Evolutionary conservation across 306 rosid species (phyloP).

Genomic region (Argentina anserina): DNA sequence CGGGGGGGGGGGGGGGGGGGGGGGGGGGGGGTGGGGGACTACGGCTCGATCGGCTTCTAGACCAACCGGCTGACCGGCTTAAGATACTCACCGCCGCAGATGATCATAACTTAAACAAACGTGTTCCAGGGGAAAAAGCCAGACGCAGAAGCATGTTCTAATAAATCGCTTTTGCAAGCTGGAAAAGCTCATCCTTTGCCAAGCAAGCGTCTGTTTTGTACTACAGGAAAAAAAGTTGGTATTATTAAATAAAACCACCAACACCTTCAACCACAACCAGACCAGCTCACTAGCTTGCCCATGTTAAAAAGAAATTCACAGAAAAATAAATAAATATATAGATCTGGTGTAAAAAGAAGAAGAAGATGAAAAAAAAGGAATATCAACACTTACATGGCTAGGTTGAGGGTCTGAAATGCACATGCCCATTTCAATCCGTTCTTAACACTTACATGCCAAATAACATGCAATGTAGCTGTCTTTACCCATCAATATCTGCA

Average conservation of each 20-base stretch:
- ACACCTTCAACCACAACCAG: not conserved
- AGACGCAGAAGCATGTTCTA: slow-evolving; percentile 27
- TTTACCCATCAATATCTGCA: not conserved
- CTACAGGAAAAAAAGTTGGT: slow-evolving; percentile 2
- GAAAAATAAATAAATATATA: too few species aligned
- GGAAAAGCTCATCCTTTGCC: slow-evolving; percentile 21
- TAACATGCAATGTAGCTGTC: slow-evolving; percentile 15
- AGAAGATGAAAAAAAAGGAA: not conserved
- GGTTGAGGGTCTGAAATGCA: slow-evolving; percentile 2
- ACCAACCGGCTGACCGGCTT: not conserved
- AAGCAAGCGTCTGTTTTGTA: slow-evolving; percentile 5
- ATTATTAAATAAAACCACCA: not conserved
- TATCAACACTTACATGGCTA: too few species aligned
- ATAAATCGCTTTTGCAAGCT: slow-evolving; percentile 27
- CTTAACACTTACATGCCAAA: slow-evolving; percentile 2
- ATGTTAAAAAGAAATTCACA: not conserved
- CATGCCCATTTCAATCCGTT: slow-evolving; percentile 4
- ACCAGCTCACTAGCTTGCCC: slow-evolving; percentile 9
- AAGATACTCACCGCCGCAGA: not conserved
- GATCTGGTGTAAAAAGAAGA: not conserved
- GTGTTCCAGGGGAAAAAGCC: slow-evolving; percentile 20
- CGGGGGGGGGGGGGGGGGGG: too few species aligned
- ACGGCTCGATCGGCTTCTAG: slow-evolving; percentile 3
- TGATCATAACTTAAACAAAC: not conserved
- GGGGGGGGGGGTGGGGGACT: too few species aligned